Evolutionary conservation across 495 filamentous ascomycete genomes (phyloP), one percentile per base, ranked within the genome.

Genomic region (Penicillium tannophilum): DNA sequence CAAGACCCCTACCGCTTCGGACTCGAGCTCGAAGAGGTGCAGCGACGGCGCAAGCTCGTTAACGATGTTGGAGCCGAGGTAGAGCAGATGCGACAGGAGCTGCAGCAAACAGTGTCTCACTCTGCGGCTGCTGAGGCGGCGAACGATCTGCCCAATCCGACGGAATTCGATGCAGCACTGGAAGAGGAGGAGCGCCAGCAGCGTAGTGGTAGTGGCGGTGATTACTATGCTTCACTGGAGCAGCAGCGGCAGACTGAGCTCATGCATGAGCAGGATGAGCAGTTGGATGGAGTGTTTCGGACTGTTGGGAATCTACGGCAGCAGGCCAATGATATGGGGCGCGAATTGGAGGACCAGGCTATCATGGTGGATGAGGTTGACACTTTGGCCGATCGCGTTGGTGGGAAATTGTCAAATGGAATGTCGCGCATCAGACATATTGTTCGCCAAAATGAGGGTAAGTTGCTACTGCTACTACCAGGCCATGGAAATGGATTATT

Each of bases 181-280:
- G 69, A 44, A 57, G 76, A 44, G 59, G 76, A 59, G 72, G 74
- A 56, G 23, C 63, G 48, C 2, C 51, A 54, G 17, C 64, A 42
- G 5, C 42, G 56, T 44, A 45, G 64, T n/a, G 84, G 84, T 39
- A 45, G 64, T 16, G 84, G 84, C 2, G 86, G 87, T 64, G 90
- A 93, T 70, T 81, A 83, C 43, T 89, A 90, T 73, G 87, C 85
- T n/a, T 87, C 86, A 52, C 93, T 94, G 69, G 95, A 98, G 81
- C 89, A 96, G 69, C 87, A 96, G 74, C 83, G 94, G 65, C 94
- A 98, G 76, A 59, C 87, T 66, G 85, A 91, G 78, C 87, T 98
- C 71, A 93, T 98, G 89, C 86, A 88, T 66, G 93, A 96, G 72
- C 94, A 98, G 77, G 95, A 98, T 70, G 80, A 94, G 79, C 87